Evolutionary conservation across 1,284 basidiomycete species (phyloP), one percentile per base, ranked within the genome.

Genomic region (Marasmius oreades): DNA sequence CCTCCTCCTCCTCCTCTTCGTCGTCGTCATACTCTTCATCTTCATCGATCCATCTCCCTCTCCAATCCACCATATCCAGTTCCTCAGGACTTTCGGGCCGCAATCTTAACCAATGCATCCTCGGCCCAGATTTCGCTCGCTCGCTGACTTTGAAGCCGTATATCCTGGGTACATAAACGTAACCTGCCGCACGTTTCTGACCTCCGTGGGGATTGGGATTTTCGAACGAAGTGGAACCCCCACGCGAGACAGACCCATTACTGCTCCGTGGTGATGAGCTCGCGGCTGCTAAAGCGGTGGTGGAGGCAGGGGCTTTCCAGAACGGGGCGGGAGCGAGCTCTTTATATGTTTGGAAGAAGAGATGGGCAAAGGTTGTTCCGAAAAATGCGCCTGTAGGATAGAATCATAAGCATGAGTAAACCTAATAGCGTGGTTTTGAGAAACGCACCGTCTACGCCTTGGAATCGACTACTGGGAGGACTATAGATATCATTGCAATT

Each of bases 401-500:
- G 45, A 34, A 43, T 66, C 67, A 56, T 22, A 14, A 55, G 24
- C 22, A 31, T 31, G 10, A 37, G 12, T 53, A 42, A 48, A 26
- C n/a, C n/a, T n/a, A 34, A n/a, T 26, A 47, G 20, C 10, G n/a
- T 24, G 20, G 16, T 7, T 26, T n/a, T 18, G 16, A 24, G 56
- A 23, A 26, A 73, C 85, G 63, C 68, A 89, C 96, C 97, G 73
- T 99, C 97, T 31, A 99, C 93, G 22, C 93, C 92, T 69, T 95
- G 92, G 72, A 95, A 99, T 56, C 95, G 86, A 70, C 92, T 95
- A 73, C 92, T 95, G 3, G 96, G 95, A 2, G 97, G 97, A 1
- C 87, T 83, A 73, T 98, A 99, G 63, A 97, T 93, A 69, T 99
- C 97, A 64, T 96, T 91, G 73, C 97, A 99, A 71, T 97, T 98